Evolutionary conservation across 495 filamentous ascomycete genomes (phyloP).

Genomic region (Annulohypoxylon nitens): DNA sequence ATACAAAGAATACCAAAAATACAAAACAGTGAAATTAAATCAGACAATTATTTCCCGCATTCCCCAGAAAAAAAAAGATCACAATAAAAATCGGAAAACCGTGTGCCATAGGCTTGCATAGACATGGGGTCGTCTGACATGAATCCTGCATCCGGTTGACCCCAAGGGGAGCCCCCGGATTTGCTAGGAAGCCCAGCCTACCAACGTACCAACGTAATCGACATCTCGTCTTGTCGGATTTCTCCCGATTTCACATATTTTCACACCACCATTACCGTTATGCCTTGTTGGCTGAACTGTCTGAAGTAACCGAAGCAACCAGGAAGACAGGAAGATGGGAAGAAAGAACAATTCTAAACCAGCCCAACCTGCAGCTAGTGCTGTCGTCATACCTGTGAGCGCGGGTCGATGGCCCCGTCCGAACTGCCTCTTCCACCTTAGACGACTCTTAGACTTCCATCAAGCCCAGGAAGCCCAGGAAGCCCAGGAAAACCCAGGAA

Average conservation of each 20-base stretch:
- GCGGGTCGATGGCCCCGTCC: constrained; percentile 35
- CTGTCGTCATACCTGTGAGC: constrained; percentile 46
- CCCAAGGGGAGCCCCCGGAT: constrained; percentile 47
- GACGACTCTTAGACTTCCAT: neutral
- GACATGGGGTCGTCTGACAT: constrained; percentile 47
- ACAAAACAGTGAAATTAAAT: constrained; percentile 20
- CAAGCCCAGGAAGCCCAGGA: too few relatives aligned
- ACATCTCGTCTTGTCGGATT: constrained; percentile 43
- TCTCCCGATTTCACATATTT: constrained; percentile 32
- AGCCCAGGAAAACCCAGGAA: neutral
- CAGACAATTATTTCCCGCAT: constrained; percentile 46
- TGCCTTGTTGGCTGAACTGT: constrained; percentile 10
- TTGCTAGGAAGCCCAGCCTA: constrained; percentile 34
- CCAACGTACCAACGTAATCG: constrained; percentile 28
- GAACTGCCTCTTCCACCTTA: constrained; percentile 40
- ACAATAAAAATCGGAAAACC: constrained; percentile 22
- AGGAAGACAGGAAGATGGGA: neutral
- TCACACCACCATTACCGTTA: neutral
- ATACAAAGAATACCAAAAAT: neutral
- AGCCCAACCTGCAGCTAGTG: constrained; percentile 42
- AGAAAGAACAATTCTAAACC: constrained; percentile 20
- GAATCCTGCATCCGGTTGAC: constrained; percentile 47
- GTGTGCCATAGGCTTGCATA: constrained; percentile 42
- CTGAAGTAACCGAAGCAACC: constrained; percentile 17
- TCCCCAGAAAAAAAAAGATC: constrained; percentile 38